phyloP scores from a whole-genome alignment of 805 yeast genomes.

The Candida sakaeoensis region DNA sequence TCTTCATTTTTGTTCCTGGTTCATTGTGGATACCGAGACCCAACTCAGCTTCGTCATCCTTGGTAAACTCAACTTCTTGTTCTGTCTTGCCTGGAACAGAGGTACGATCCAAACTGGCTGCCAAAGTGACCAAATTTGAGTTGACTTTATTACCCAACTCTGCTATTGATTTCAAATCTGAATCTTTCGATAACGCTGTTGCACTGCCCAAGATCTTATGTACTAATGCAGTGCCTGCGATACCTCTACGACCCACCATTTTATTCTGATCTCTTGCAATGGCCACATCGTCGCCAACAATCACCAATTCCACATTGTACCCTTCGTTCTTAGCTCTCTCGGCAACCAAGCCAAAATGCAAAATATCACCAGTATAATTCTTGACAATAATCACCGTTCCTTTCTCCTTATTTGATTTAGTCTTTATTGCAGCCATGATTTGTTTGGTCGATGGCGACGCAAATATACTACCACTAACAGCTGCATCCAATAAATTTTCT shows the following conservation, averaged over 20 bases:
- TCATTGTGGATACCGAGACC: constrained; percentile 98
- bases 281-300: constrained; percentile 90
- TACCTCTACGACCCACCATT: constrained; percentile 89
- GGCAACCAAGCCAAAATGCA: constrained; percentile 88
- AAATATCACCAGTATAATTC: constrained; percentile 91
- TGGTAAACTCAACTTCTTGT: constrained; percentile 45
- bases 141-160: constrained; percentile 59
- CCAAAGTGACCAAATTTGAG: constrained; percentile 74
- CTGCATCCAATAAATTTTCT: constrained; percentile 74
- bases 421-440: constrained; percentile 66
- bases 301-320: constrained; percentile 62
- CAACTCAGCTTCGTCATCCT: constrained; percentile 68
- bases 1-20: constrained; percentile 64
- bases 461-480: constrained; percentile 87
- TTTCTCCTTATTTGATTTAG: constrained; percentile 44
- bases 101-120: constrained; percentile 85
- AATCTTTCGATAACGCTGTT: constrained; percentile 3
- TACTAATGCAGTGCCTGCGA: constrained; percentile 85
- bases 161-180: constrained; percentile 47
- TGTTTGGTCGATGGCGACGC: constrained; percentile 95
- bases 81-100: constrained; percentile 74
- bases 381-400: constrained; percentile 82
- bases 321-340: constrained; percentile 85
- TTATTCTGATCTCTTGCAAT: constrained; percentile 89
- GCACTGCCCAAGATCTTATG: constrained; percentile 85